A percentile compares a stretch with the other conserved stretches of the same genome.
These are phyloP conservation scores for Tylopilus balloui DNA, from an alignment of 768 basidiomycete species.

Conservation along the genomic window DNA sequence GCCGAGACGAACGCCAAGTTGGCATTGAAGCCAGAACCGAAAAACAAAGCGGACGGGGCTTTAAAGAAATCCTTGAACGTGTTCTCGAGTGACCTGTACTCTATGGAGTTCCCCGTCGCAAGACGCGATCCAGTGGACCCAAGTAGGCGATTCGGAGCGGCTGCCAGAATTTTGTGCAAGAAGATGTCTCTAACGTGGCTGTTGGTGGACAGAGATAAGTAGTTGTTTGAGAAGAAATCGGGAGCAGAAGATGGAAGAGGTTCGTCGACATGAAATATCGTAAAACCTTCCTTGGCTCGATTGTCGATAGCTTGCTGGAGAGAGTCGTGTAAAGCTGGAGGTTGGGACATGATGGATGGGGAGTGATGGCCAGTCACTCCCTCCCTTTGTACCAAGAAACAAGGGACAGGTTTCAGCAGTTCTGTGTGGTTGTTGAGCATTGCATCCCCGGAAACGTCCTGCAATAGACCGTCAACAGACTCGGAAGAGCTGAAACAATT, in stretches of 20 bases:
- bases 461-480: too few relatives aligned
- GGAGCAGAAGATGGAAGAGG: slow-evolving; percentile 19
- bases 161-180: slow-evolving; percentile 29
- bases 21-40: slow-evolving; percentile 52
- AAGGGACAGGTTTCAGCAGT: background rate
- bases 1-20: slow-evolving; percentile 46
- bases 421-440: too few relatives aligned
- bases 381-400: slow-evolving; percentile 1
- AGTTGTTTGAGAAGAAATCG: slow-evolving; percentile 49
- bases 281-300: slow-evolving; percentile 3
- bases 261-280: slow-evolving; percentile 4
- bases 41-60: slow-evolving; percentile 42
- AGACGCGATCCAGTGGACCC: slow-evolving; percentile 51
- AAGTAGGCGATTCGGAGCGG: slow-evolving; percentile 25
- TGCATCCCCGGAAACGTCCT: too few relatives aligned
- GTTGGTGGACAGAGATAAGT: slow-evolving; percentile 42
- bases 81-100: slow-evolving; percentile 14
- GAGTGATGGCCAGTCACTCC: background rate
- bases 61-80: slow-evolving; percentile 11
- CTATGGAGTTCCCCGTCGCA: slow-evolving; percentile 34
- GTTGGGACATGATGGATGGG: slow-evolving; percentile 7
- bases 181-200: slow-evolving; percentile 25
- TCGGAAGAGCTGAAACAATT: too few relatives aligned
- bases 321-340: slow-evolving; percentile 3
- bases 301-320: slow-evolving; percentile 10